A percentile compares a stretch with the other conserved stretches of the same genome.
These are phyloP conservation scores for Fraxinus dipetala DNA, from an alignment of 305 asterid species.

Conservation along the genomic window DNA sequence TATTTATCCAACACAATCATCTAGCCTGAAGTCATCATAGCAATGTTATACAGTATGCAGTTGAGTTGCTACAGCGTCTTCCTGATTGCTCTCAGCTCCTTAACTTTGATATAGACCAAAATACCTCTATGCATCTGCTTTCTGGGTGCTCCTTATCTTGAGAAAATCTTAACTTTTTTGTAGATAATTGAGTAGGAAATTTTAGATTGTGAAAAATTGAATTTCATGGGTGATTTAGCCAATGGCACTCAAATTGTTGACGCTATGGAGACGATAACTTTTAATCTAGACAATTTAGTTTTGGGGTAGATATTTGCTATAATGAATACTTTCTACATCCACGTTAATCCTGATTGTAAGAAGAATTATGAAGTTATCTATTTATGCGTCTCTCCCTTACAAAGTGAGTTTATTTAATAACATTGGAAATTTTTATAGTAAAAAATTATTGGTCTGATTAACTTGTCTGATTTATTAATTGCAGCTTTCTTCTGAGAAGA, in stretches of 20 bases:
- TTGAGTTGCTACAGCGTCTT: slow-evolving; percentile 67
- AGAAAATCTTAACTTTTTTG: slow-evolving; percentile 64
- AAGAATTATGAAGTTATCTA: too few species aligned
- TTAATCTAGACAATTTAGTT: slow-evolving; percentile 58
- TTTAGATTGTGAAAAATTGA: slow-evolving; percentile 57
- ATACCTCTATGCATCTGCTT: slow-evolving; percentile 74
- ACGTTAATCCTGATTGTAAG: too few species aligned
- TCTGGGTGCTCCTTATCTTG: slow-evolving; percentile 68
- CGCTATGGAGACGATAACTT: slow-evolving; percentile 53
- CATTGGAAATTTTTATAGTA: too few species aligned
- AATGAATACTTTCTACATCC: too few species aligned
- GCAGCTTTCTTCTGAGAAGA: too few species aligned
- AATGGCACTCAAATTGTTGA: slow-evolving; percentile 38
- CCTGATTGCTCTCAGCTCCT: slow-evolving; percentile 67
- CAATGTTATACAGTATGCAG: slow-evolving; percentile 74
- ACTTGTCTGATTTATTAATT: too few species aligned
- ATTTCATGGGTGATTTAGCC: slow-evolving; percentile 39
- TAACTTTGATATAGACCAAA: slow-evolving; percentile 56
- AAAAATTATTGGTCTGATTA: too few species aligned
- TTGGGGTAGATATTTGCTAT: slow-evolving; percentile 25
- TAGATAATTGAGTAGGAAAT: slow-evolving; percentile 49
- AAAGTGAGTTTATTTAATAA: too few species aligned
- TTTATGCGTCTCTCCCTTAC: too few species aligned
- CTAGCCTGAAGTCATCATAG: slow-evolving; percentile 77
- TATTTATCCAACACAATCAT: slow-evolving; percentile 61